phyloP scores from a whole-genome alignment of 2,329 filamentous ascomycete species.

The Aspergillus sp. region DNA sequence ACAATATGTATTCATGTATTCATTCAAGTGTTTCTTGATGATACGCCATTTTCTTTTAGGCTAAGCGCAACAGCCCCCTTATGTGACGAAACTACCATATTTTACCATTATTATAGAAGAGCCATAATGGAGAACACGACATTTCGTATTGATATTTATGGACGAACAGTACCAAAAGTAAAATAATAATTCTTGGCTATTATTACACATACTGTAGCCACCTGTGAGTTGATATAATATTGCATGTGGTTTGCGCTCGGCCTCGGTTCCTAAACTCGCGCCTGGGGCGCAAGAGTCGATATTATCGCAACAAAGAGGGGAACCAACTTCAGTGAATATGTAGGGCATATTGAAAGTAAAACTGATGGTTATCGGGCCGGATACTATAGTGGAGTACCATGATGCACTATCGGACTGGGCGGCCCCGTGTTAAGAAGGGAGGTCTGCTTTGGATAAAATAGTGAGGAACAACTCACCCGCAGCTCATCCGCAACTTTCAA shows the following conservation, averaged over 20 bases:
- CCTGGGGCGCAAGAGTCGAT: neutral
- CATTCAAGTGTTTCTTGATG: neutral
- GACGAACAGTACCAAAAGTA: neutral
- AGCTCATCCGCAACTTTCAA: neutral
- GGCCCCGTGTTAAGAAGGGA: neutral
- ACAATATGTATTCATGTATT: neutral
- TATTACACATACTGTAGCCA: neutral
- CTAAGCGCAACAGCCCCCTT: neutral
- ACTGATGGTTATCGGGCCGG: neutral
- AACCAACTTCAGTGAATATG: neutral
- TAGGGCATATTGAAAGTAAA: neutral
- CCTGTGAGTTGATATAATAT: neutral
- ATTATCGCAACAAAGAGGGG: neutral
- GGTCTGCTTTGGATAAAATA: neutral
- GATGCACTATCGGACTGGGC: slow-evolving; percentile 1
- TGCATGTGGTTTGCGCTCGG: neutral
- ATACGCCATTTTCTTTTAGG: neutral
- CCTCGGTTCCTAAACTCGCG: slow-evolving; percentile 6
- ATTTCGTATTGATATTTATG: neutral
- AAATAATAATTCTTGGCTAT: neutral
- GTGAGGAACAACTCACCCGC: slow-evolving; percentile 2
- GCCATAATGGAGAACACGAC: neutral
- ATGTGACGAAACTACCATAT: neutral
- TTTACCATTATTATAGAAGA: neutral
- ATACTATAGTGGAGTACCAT: neutral